Percentiles rank a stretch among this genome's conserved stretches.
Conservation (phyloP, 106 monocot genomes). For the Agapanthus africanus region DNA sequence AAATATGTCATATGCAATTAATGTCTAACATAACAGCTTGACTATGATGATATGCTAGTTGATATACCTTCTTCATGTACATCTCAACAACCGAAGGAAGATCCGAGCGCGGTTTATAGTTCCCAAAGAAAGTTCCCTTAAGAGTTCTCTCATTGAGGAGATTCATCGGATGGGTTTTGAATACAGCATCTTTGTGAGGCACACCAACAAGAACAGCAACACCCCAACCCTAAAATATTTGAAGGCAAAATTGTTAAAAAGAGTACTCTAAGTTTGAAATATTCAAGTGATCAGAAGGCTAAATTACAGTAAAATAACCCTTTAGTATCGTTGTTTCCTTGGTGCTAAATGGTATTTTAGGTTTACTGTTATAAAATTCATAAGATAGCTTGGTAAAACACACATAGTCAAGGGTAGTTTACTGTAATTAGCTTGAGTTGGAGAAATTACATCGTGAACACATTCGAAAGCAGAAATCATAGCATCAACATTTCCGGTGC, state of each 20-base stretch:
- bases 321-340: no score
- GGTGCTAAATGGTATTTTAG: no score
- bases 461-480: constrained; percentile 92
- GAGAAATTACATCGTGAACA: constrained; percentile 58
- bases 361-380: no score
- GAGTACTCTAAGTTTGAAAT: no score
- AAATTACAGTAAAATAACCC: no score
- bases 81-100: constrained; percentile 30
- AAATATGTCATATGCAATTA: no score
- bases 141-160: constrained; percentile 29
- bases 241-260: no score
- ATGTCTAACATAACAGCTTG: no score
- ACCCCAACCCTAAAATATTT: constrained; percentile 20
- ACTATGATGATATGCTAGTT: neutral
- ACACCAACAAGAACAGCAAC: constrained; percentile 36
- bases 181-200: constrained; percentile 26
- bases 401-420: neutral
- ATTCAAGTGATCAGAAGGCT: no score
- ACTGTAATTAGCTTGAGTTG: no score
- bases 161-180: constrained; percentile 24
- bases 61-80: constrained; percentile 41
- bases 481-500: constrained; percentile 65
- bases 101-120: constrained; percentile 46
- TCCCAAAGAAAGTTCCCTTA: constrained; percentile 36
- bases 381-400: no score